Percentiles rank a stretch among this genome's conserved stretches.
phyloP scores from a whole-genome alignment of 441 rosid genomes.

The Syzygium malaccense region DNA sequence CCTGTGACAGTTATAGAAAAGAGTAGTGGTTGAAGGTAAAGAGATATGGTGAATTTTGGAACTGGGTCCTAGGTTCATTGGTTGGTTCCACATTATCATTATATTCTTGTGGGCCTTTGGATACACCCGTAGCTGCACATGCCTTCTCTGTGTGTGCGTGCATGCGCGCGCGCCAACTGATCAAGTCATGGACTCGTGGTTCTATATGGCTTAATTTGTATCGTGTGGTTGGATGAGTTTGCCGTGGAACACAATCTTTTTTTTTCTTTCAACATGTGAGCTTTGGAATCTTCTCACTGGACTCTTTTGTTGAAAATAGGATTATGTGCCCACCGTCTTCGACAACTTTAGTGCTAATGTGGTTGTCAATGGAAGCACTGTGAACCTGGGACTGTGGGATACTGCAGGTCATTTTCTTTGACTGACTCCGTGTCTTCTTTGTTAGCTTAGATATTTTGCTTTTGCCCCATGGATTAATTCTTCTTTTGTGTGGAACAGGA shows the following conservation, averaged over 20 bases:
- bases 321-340: conserved; percentile 1
- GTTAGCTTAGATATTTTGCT: background rate
- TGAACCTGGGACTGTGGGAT: conserved; percentile 4
- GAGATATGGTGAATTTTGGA: background rate
- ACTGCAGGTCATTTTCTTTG: background rate
- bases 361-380: conserved; percentile 2
- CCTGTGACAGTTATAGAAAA: background rate
- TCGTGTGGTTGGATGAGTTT: background rate
- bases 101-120: background rate
- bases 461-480: background rate
- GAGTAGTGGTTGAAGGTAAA: background rate
- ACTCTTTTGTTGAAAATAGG: background rate
- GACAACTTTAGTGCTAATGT: conserved; percentile 4
- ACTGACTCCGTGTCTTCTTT: background rate
- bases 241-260: background rate
- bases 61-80: background rate
- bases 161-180: background rate
- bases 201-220: background rate
- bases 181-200: background rate
- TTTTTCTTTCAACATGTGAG: background rate
- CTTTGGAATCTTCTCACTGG: background rate
- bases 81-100: background rate
- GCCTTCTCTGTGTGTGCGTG: background rate
- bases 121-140: background rate
- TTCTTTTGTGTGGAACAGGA: conserved; percentile 1